These are phyloP conservation scores for Paecilomyces niveus DNA, from an alignment of 2,329 filamentous ascomycete species.

Conservation along the genomic window DNA sequence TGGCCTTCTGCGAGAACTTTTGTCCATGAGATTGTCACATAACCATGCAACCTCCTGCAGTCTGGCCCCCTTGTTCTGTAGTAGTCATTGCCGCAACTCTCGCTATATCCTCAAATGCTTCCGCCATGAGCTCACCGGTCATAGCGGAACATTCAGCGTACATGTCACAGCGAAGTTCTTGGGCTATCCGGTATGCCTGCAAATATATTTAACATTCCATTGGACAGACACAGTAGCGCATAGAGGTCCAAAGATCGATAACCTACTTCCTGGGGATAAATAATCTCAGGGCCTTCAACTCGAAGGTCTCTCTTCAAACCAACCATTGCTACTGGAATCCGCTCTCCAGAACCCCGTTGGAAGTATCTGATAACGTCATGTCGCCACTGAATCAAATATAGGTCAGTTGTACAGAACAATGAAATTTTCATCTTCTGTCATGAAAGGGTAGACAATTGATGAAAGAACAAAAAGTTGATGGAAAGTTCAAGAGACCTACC, in stretches of 20 bases:
- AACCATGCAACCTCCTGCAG: conserved; percentile 34
- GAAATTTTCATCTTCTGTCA: neutral
- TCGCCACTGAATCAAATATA: conserved; percentile 29
- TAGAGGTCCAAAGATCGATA: neutral
- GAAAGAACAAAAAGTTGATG: neutral
- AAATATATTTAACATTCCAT: conserved; percentile 12
- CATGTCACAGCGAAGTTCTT: conserved; percentile 53
- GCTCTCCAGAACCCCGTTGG: conserved; percentile 36
- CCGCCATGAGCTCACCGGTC: conserved; percentile 52
- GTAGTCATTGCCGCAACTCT: conserved; percentile 52
- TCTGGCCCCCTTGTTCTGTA: conserved; percentile 47
- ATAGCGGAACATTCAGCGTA: conserved; percentile 58
- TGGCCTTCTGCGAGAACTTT: neutral
- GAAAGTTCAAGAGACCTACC: conserved; percentile 12
- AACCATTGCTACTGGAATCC: conserved; percentile 51
- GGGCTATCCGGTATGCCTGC: conserved; percentile 50
- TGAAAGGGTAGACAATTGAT: neutral
- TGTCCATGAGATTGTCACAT: conserved; percentile 23
- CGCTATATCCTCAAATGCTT: conserved; percentile 56
- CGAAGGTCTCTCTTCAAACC: conserved; percentile 54
- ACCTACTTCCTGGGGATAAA: conserved; percentile 36
- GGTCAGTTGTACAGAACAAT: neutral
- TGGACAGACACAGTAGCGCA: neutral
- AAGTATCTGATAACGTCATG: conserved; percentile 43
- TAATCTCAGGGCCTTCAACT: conserved; percentile 36